Evolutionary conservation across 495 filamentous ascomycete genomes (phyloP).

Genomic region (Neurospora sp.): DNA sequence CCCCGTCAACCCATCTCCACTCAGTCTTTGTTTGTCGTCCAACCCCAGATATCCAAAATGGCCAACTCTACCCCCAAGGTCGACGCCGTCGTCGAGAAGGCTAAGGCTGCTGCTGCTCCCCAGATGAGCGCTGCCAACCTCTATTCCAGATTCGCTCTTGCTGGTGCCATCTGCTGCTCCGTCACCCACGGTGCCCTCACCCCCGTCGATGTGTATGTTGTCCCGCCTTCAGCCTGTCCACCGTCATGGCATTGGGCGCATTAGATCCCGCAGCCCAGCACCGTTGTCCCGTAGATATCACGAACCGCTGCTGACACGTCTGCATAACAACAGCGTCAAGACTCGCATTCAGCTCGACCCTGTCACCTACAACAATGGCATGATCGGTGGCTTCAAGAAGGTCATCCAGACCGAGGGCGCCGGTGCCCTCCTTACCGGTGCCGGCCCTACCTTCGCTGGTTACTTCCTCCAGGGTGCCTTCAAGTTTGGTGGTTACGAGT

Average conservation of each 20-base stretch:
- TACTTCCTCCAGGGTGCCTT: conserved; percentile 93
- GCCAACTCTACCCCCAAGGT: conserved; percentile 25
- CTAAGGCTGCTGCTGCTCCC: conserved; percentile 15
- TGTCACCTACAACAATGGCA: conserved; percentile 76
- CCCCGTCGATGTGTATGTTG: conserved; percentile 90
- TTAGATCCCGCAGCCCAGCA: not conserved
- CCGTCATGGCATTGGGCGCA: not conserved
- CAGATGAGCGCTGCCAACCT: conserved; percentile 43
- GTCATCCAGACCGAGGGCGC: conserved; percentile 78
- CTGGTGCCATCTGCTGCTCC: conserved; percentile 88
- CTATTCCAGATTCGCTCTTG: conserved; percentile 82
- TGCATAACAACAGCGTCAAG: conserved; percentile 60
- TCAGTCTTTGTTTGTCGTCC: conserved; percentile 12
- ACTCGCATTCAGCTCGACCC: conserved; percentile 92
- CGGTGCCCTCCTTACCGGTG: conserved; percentile 78
- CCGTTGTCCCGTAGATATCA: not conserved
- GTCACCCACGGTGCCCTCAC: conserved; percentile 89
- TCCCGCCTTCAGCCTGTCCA: conserved; percentile 1
- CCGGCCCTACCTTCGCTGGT: conserved; percentile 78
- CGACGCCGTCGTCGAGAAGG: conserved; percentile 24
- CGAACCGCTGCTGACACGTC: conserved; percentile 9
- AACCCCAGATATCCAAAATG: conserved; percentile 10
- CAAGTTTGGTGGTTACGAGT: conserved; percentile 93
- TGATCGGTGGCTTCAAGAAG: conserved; percentile 79
- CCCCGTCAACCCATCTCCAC: conserved; percentile 21